A percentile compares a stretch with the other conserved stretches of the same genome.
Conservation (phyloP, 2,329 filamentous ascomycete species). For the Arthrobotrys megalospora region DNA sequence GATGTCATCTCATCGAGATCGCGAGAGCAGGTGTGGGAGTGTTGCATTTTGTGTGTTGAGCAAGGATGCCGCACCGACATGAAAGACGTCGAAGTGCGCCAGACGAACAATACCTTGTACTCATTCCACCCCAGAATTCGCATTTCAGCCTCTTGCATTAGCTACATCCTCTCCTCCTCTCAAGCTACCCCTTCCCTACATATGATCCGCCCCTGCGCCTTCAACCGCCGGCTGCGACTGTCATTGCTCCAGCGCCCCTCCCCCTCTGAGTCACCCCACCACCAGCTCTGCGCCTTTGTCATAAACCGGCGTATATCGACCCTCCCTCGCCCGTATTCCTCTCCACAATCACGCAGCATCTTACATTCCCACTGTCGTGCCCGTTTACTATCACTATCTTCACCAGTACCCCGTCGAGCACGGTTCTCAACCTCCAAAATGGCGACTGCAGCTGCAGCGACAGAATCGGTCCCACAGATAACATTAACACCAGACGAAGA, state of each 20-base stretch:
- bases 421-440: conserved; percentile 10
- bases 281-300: conserved; percentile 27
- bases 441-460: conserved; percentile 6
- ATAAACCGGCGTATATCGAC: conserved; percentile 34
- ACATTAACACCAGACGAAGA: conserved; percentile 79
- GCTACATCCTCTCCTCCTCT: background rate
- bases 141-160: background rate
- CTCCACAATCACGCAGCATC: conserved; percentile 46
- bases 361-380: conserved; percentile 26
- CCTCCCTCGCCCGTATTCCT: background rate
- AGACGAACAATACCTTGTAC: background rate
- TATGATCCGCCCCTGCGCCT: conserved; percentile 38
- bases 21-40: background rate
- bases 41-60: conserved; percentile 16
- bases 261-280: conserved; percentile 48
- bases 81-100: background rate
- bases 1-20: too few relatives aligned
- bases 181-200: background rate
- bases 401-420: background rate
- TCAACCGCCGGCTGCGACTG: conserved; percentile 48
- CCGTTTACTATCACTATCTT: conserved; percentile 15
- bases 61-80: conserved; percentile 18
- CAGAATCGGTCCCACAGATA: conserved; percentile 67
- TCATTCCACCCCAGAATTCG: background rate
- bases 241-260: conserved; percentile 32